These are phyloP conservation scores for Neofusicoccum sp. DNA, from an alignment of 2,329 filamentous ascomycete genomes.

Conservation along the genomic window DNA sequence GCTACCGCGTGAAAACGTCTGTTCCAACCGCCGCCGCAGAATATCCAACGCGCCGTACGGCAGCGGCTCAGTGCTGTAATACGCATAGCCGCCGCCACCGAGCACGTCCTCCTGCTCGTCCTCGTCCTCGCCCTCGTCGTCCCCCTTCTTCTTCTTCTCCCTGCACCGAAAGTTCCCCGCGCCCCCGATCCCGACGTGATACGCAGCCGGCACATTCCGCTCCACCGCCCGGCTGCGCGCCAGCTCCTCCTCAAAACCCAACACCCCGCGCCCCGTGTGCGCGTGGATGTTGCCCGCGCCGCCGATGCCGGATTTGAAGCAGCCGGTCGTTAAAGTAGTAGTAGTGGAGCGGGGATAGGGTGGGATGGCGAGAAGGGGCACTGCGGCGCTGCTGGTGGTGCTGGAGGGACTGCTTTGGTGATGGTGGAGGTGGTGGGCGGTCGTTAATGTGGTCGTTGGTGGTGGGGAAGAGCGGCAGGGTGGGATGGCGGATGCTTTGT, in stretches of 20 bases:
- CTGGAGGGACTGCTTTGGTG: not conserved
- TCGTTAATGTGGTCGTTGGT: not conserved
- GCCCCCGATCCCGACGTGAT: slow-evolving; percentile 24
- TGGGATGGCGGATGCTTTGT: slow-evolving; percentile 20
- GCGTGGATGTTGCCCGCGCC: slow-evolving; percentile 24
- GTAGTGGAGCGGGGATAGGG: not conserved
- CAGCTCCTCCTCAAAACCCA: slow-evolving; percentile 16
- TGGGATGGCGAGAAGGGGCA: not conserved
- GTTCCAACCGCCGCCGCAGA: slow-evolving; percentile 22
- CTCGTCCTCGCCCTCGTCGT: not conserved
- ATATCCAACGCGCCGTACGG: slow-evolving; percentile 24
- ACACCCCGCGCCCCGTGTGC: not conserved
- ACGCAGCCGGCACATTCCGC: not conserved
- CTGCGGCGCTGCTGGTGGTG: not conserved
- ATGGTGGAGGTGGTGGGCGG: not conserved
- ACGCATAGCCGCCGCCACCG: no score
- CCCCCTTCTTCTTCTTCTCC: not conserved
- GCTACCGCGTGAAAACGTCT: slow-evolving; percentile 1
- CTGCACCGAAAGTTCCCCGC: slow-evolving; percentile 22
- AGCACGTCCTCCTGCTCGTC: not conserved
- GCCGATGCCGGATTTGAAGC: slow-evolving; percentile 23
- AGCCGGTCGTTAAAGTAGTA: not conserved
- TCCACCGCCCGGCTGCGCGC: slow-evolving; percentile 8
- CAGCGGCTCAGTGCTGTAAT: slow-evolving; percentile 20
- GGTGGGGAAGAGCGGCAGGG: slow-evolving; percentile 4